Conservation (phyloP, 78 protist species). For the Blattamonas nauphoetae region DNA sequence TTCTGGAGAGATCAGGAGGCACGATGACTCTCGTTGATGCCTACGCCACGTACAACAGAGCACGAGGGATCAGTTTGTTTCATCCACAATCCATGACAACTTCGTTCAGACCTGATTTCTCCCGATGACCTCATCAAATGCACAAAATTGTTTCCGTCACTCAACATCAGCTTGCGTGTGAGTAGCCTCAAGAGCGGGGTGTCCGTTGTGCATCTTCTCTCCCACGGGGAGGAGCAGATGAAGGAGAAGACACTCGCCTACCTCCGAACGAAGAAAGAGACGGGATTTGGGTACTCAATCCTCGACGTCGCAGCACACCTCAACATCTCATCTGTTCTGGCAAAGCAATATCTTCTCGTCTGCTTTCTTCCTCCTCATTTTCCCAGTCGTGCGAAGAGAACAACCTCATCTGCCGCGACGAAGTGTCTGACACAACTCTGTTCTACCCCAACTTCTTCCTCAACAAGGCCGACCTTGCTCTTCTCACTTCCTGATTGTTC, state of each 20-base stretch:
- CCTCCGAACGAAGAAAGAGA: no score
- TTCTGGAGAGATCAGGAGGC: background rate
- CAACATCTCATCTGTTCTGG: background rate
- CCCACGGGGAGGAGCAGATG: background rate
- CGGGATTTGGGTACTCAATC: background rate
- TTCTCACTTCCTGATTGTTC: background rate
- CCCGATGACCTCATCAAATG: background rate
- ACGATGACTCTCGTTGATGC: background rate
- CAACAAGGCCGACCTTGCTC: background rate
- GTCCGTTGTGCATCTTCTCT: background rate
- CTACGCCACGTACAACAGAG: background rate
- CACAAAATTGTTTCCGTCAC: background rate
- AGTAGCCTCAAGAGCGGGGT: background rate
- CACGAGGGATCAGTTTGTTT: conserved; percentile 3
- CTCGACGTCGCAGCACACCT: background rate
- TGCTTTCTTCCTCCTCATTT: background rate
- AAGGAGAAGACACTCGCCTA: background rate
- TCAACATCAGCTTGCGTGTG: background rate
- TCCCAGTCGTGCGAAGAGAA: background rate
- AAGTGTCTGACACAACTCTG: background rate
- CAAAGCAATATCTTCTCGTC: background rate
- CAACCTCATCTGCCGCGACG: background rate
- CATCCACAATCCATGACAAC: background rate
- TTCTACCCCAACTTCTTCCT: conserved; percentile 8
- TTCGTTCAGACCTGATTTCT: background rate